phyloP scores from a whole-genome alignment of 1,284 basidiomycete genomes.

The Apiotrichum montevideense region DNA sequence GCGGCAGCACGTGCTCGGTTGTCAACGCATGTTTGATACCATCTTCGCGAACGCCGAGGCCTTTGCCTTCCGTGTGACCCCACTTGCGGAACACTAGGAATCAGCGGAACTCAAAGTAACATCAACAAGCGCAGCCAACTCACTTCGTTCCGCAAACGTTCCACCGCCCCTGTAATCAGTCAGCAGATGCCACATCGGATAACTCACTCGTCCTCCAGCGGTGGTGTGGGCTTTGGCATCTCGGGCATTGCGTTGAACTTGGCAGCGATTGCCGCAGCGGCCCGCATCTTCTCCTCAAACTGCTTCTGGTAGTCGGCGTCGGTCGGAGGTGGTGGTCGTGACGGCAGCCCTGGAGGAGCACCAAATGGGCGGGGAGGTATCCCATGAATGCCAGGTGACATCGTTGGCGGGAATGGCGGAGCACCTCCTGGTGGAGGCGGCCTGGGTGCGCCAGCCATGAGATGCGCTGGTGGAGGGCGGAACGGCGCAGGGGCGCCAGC shows the following conservation, averaged over 20 bases:
- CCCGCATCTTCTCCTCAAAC: constrained; percentile 57
- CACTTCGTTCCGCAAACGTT: constrained; percentile 43
- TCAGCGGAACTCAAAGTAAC: background rate
- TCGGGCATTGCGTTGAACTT: constrained; percentile 26
- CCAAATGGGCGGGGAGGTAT: background rate
- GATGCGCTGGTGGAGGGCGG: constrained; percentile 10
- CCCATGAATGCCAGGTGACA: background rate
- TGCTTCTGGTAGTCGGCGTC: constrained; percentile 7
- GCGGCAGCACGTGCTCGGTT: constrained; percentile 59
- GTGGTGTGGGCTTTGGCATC: background rate
- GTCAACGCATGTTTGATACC: constrained; percentile 83
- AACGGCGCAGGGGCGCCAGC: constrained; percentile 7
- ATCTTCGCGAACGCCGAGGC: constrained; percentile 70
- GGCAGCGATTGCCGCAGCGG: constrained; percentile 69
- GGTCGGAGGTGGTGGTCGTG: background rate
- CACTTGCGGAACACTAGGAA: constrained; percentile 57
- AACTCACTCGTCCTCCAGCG: constrained; percentile 7
- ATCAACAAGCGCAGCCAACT: constrained; percentile 6
- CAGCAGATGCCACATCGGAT: background rate
- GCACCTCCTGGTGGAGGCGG: background rate
- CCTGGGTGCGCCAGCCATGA: background rate
- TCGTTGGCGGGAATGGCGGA: background rate
- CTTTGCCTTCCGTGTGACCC: constrained; percentile 89
- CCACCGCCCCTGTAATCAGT: constrained; percentile 19
- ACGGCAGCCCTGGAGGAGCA: background rate